phyloP scores from a whole-genome alignment of 192 early-diverging fungal species.

The Coemansia sp. region DNA sequence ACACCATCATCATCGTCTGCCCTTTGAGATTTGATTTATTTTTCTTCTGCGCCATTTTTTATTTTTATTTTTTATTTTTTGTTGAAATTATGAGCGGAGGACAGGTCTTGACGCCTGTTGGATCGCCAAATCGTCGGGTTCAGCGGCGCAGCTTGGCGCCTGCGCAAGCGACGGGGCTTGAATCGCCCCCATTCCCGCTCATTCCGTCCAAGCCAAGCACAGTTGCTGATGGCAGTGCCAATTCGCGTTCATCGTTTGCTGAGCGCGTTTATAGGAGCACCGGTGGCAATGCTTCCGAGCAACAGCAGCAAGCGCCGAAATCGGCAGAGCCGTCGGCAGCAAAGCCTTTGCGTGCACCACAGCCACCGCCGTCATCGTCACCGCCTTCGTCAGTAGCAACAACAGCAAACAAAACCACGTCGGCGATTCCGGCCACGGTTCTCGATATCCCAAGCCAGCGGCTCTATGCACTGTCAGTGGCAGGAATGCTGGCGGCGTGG shows the following conservation, averaged over 20 bases:
- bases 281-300: slow-evolving; percentile 5
- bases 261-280: slow-evolving; percentile 51
- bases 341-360: slow-evolving; percentile 3
- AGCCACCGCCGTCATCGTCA: neutral
- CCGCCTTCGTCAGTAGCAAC: too few species aligned
- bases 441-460: slow-evolving; percentile 51
- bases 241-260: slow-evolving; percentile 31
- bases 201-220: slow-evolving; percentile 1
- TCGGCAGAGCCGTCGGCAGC: neutral
- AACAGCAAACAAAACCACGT: slow-evolving; percentile 2
- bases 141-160: slow-evolving; percentile 22
- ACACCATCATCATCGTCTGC: too few species aligned
- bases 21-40: neutral
- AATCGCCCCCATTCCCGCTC: slow-evolving; percentile 17
- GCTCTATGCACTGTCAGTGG: slow-evolving; percentile 27
- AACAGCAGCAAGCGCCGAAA: neutral
- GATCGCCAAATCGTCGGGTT: slow-evolving; percentile 39
- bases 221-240: neutral
- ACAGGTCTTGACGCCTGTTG: slow-evolving; percentile 42
- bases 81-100: slow-evolving; percentile 3
- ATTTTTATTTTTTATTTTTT: neutral
- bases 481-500: slow-evolving; percentile 34
- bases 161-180: neutral
- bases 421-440: slow-evolving; percentile 39
- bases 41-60: neutral